Evolutionary conservation across 2,329 filamentous ascomycete genomes (phyloP).

Genomic region (Paecilomyces sp.): DNA sequence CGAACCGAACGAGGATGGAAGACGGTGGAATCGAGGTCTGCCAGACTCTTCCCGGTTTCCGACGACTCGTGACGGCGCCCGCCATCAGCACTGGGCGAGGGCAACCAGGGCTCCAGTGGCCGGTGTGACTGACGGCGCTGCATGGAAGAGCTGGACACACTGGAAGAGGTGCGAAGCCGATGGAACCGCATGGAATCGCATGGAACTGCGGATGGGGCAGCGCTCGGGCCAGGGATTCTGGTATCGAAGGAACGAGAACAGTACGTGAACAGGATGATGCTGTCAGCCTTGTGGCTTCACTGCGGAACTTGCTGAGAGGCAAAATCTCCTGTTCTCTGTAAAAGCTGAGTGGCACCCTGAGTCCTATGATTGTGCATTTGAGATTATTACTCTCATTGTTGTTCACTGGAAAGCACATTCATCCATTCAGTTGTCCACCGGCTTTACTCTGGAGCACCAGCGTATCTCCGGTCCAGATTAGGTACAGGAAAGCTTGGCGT

Average conservation of each 20-base stretch:
- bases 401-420: neutral
- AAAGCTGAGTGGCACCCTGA: neutral
- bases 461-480: conserved; percentile 9
- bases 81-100: neutral
- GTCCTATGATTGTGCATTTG: neutral
- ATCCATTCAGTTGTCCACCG: neutral
- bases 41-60: neutral
- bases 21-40: conserved; percentile 5
- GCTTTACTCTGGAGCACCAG: conserved; percentile 1
- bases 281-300: conserved; percentile 1
- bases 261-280: conserved; percentile 6
- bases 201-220: conserved; percentile 13
- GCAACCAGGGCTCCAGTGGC: conserved; percentile 1
- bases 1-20: neutral
- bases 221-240: conserved; percentile 18
- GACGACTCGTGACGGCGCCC: neutral
- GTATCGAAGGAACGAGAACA: conserved; percentile 12
- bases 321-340: neutral
- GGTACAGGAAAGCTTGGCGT: conserved; percentile 6
- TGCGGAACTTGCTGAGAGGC: neutral
- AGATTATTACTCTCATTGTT: neutral
- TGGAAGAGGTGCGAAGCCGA: conserved; percentile 20
- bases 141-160: neutral
- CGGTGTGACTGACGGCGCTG: neutral
- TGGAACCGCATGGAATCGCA: conserved; percentile 24